Conservation (phyloP, 805 yeast species). For the Wickerhamomyces queroliae region DNA sequence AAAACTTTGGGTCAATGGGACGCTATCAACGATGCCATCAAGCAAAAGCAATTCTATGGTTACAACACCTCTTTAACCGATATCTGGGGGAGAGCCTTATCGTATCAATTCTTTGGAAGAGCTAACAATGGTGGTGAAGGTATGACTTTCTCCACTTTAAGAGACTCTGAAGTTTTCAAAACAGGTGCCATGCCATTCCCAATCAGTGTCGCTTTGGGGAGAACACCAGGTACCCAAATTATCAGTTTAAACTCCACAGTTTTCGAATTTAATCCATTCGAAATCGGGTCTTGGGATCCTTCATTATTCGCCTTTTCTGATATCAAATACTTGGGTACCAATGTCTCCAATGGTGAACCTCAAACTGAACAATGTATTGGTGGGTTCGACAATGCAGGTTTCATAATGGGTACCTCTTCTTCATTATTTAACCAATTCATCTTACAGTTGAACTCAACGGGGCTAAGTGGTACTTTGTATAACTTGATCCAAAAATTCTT, state of each 20-base stretch:
- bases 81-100: slow-evolving; percentile 72
- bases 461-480: slow-evolving; percentile 39
- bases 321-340: slow-evolving; percentile 64
- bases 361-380: slow-evolving; percentile 43
- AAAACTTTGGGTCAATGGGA: slow-evolving; percentile 47
- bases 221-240: slow-evolving; percentile 54
- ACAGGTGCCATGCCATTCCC: slow-evolving; percentile 70
- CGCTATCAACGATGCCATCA: slow-evolving; percentile 46
- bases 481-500: slow-evolving; percentile 42
- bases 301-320: slow-evolving; percentile 60
- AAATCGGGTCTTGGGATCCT: slow-evolving; percentile 88
- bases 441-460: slow-evolving; percentile 49
- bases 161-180: slow-evolving; percentile 54
- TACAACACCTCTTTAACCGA: slow-evolving; percentile 65
- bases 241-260: slow-evolving; percentile 63
- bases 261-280: slow-evolving; percentile 59
- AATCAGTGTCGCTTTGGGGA: slow-evolving; percentile 57
- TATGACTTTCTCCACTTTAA: slow-evolving; percentile 49
- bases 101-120: slow-evolving; percentile 66
- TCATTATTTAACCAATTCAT: slow-evolving; percentile 69
- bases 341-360: slow-evolving; percentile 55
- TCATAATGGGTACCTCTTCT: slow-evolving; percentile 77
- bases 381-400: slow-evolving; percentile 81
- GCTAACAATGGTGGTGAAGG: slow-evolving; percentile 59
- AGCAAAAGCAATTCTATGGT: slow-evolving; percentile 55